Evolutionary conservation across 2,329 filamentous ascomycete genomes (phyloP).

Genomic region (Colletotrichum higginsianum): DNA sequence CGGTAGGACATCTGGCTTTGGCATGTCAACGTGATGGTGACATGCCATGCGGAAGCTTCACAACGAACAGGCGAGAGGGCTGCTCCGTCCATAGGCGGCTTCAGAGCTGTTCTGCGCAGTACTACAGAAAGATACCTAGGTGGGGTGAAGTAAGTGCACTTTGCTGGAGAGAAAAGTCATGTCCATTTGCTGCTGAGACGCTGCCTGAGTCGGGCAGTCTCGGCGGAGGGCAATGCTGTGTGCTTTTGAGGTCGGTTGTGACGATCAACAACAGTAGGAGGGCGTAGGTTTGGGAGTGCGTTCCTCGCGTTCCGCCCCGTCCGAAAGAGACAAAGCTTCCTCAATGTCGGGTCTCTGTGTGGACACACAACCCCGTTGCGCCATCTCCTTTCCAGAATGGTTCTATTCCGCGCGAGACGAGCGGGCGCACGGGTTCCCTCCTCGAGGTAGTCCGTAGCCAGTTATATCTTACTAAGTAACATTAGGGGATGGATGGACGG

Average conservation of each 20-base stretch:
- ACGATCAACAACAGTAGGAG: not conserved
- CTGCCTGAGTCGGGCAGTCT: too few relatives aligned
- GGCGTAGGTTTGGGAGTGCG: conserved; percentile 24
- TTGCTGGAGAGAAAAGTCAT: too few relatives aligned
- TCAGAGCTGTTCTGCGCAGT: not conserved
- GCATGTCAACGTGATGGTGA: not conserved
- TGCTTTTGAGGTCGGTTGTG: too few relatives aligned
- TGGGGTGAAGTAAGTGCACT: too few relatives aligned
- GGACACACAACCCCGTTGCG: not conserved
- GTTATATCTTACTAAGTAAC: conserved; percentile 4
- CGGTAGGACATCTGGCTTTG: conserved; percentile 11
- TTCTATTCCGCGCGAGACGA: conserved; percentile 10
- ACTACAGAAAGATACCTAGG: too few relatives aligned
- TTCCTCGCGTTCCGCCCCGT: conserved; percentile 39
- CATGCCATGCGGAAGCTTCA: not conserved
- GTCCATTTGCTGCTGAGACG: too few relatives aligned
- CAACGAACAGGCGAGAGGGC: not conserved
- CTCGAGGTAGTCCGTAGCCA: not conserved
- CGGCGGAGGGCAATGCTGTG: not conserved
- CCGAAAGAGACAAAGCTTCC: conserved; percentile 41
- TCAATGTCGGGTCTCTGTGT: conserved; percentile 30
- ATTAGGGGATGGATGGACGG: not conserved
- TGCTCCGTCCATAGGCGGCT: not conserved
- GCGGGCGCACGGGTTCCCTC: conserved; percentile 14
- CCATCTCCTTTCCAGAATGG: conserved; percentile 30